phyloP scores from a whole-genome alignment of 441 rosid species.

The Pelargonium cotyledonis region DNA sequence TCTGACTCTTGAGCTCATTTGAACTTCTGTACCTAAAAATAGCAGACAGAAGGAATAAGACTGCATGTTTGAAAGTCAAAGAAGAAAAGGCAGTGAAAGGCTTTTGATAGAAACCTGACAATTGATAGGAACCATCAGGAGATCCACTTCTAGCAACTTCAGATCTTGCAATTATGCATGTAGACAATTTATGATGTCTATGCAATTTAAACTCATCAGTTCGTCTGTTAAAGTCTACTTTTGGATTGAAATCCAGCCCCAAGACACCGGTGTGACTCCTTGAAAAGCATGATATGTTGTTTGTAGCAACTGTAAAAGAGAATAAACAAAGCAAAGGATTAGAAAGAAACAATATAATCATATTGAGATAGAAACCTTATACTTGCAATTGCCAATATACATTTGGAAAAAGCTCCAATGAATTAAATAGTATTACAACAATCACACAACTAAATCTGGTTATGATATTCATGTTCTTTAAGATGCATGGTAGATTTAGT shows the following conservation, averaged over 20 bases:
- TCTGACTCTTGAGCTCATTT: slow-evolving; percentile 53
- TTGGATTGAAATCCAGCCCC: slow-evolving; percentile 25
- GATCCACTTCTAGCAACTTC: slow-evolving; percentile 58
- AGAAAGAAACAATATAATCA: background rate
- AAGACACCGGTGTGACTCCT: slow-evolving; percentile 26
- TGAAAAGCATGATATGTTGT: slow-evolving; percentile 24
- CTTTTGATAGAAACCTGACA: slow-evolving; percentile 47
- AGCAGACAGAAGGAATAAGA: slow-evolving; percentile 20
- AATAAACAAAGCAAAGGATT: slow-evolving; percentile 16
- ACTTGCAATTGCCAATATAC: background rate
- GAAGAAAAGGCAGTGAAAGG: background rate
- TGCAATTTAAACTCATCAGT: slow-evolving; percentile 26
- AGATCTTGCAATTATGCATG: slow-evolving; percentile 39
- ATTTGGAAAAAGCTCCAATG: too few species aligned
- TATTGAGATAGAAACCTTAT: background rate
- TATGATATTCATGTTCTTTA: too few species aligned
- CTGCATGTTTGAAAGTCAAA: background rate
- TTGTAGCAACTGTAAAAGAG: slow-evolving; percentile 35
- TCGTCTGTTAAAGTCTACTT: slow-evolving; percentile 24
- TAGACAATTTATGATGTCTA: slow-evolving; percentile 25
- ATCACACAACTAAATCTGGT: too few species aligned
- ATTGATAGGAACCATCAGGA: slow-evolving; percentile 38
- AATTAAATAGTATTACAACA: too few species aligned
- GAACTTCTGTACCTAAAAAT: slow-evolving; percentile 48
- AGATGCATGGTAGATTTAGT: too few species aligned